Conservation (phyloP, 306 rosid species). For the Fragaria vesca region DNA sequence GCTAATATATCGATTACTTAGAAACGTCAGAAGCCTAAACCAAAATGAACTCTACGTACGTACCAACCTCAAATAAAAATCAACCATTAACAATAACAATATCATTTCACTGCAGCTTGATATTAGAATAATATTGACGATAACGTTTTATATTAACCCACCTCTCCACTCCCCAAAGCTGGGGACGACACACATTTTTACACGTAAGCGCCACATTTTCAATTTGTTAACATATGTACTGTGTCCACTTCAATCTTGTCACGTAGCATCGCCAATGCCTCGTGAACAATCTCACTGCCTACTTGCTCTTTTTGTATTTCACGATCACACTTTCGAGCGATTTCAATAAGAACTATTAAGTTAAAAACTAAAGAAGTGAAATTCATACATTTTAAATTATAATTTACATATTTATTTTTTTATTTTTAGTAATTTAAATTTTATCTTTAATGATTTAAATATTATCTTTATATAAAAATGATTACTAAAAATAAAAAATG, state of each 20-base stretch:
- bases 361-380: no score
- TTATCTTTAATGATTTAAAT: no score
- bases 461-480: no score
- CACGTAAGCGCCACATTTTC: neutral
- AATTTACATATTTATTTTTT: no score
- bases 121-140: neutral
- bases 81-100: neutral
- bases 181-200: neutral
- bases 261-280: neutral
- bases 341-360: no score
- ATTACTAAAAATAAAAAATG: no score
- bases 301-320: no score
- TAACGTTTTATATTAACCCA: neutral
- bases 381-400: no score
- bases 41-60: neutral
- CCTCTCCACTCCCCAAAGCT: neutral
- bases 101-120: neutral
- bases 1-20: neutral
- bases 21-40: neutral
- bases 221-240: neutral
- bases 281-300: neutral
- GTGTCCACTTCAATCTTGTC: neutral
- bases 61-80: neutral
- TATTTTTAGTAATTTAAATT: no score
- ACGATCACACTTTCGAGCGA: no score